These are phyloP conservation scores for Xylaria longipes DNA, from an alignment of 495 filamentous ascomycete species.

Conservation along the genomic window DNA sequence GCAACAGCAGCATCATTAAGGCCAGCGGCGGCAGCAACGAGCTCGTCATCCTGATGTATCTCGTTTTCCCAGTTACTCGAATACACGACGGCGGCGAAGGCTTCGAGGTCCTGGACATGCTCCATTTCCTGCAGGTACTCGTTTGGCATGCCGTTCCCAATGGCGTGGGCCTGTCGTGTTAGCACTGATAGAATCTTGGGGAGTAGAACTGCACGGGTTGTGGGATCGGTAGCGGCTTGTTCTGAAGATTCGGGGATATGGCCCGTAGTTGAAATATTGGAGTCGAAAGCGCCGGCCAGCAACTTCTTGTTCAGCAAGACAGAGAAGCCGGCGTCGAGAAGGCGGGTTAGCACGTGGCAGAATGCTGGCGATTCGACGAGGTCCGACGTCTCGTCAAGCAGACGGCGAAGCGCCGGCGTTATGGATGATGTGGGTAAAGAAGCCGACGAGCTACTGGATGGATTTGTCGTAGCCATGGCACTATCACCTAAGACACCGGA, in stretches of 20 bases:
- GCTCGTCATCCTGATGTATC: constrained; percentile 56
- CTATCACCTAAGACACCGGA: constrained; percentile 73
- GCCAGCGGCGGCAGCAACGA: constrained; percentile 30
- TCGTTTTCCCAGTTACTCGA: constrained; percentile 86
- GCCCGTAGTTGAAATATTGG: constrained; percentile 45
- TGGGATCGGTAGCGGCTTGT: constrained; percentile 42
- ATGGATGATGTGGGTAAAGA: constrained; percentile 41
- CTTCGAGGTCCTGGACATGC: constrained; percentile 82
- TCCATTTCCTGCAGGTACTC: constrained; percentile 90
- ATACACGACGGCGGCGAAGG: constrained; percentile 93
- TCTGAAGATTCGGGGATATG: constrained; percentile 32
- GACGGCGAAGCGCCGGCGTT: constrained; percentile 70
- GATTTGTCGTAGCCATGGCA: constrained; percentile 32
- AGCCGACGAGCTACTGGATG: constrained; percentile 31
- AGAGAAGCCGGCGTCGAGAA: constrained; percentile 87
- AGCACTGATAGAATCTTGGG: constrained; percentile 88
- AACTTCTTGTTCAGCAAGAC: constrained; percentile 81
- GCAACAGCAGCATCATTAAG: constrained; percentile 20
- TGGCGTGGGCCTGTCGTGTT: constrained; percentile 84
- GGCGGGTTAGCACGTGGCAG: constrained; percentile 77
- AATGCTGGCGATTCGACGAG: constrained; percentile 93
- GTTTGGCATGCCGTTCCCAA: constrained; percentile 84
- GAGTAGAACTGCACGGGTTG: constrained; percentile 73
- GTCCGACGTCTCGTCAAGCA: constrained; percentile 96
- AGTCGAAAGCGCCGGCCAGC: constrained; percentile 74